Conservation (phyloP, 805 yeast species). For the Candida piceae region DNA sequence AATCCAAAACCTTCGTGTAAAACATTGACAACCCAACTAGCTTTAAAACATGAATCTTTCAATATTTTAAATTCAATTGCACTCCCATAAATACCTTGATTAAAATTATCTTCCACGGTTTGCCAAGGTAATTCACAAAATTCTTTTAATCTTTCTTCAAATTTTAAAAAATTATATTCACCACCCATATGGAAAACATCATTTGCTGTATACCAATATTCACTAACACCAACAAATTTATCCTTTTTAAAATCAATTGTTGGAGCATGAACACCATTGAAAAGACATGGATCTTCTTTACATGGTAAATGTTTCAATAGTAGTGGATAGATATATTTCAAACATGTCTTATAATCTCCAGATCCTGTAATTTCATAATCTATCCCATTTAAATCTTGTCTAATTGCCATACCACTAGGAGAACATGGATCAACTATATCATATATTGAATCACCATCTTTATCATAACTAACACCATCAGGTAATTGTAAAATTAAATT, state of each 20-base stretch:
- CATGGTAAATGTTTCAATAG: constrained; percentile 79
- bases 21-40: constrained; percentile 87
- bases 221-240: constrained; percentile 89
- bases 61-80: constrained; percentile 53
- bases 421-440: constrained; percentile 72
- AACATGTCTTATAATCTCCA: constrained; percentile 75
- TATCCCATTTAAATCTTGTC: constrained; percentile 42
- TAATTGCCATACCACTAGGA: constrained; percentile 54
- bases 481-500: constrained; percentile 45
- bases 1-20: constrained; percentile 89
- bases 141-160: constrained; percentile 58
- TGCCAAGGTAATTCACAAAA: constrained; percentile 80
- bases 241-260: constrained; percentile 72
- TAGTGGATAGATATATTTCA: constrained; percentile 68
- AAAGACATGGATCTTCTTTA: constrained; percentile 81
- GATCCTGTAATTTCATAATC: constrained; percentile 58
- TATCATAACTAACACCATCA: constrained; percentile 39
- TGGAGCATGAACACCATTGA: constrained; percentile 95
- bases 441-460: constrained; percentile 41
- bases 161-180: constrained; percentile 69
- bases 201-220: constrained; percentile 95
- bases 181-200: constrained; percentile 89
- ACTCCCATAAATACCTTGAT: constrained; percentile 52
- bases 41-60: constrained; percentile 83
- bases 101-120: constrained; percentile 40